Evolutionary conservation across 73 alveolate species (phyloP).

Genomic region (Paramecium pentaurelia): DNA sequence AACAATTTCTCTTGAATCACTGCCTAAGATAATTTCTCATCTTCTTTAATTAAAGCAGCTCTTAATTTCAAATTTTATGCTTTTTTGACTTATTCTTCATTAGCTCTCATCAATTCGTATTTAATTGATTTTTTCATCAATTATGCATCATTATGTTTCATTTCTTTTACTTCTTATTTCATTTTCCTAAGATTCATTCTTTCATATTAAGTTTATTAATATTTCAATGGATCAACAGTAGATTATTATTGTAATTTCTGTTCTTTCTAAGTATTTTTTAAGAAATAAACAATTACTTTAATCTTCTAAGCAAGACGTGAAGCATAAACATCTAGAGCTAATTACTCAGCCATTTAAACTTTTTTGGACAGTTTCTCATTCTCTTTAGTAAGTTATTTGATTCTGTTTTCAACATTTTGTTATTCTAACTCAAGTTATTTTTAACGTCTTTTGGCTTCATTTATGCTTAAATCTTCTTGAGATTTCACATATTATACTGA

Average conservation of each 20-base stretch:
- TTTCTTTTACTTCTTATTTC: slow-evolving; percentile 1
- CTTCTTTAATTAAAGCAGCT: background rate
- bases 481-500: background rate
- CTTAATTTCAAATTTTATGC: background rate
- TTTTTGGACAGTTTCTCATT: slow-evolving; percentile 28
- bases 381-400: background rate
- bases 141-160: slow-evolving; percentile 16
- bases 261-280: background rate
- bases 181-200: background rate
- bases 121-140: background rate
- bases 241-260: background rate
- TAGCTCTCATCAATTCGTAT: background rate
- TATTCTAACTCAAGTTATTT: background rate
- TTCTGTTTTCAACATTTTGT: background rate
- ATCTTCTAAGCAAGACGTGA: background rate
- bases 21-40: background rate
- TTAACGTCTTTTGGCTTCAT: slow-evolving; percentile 4
- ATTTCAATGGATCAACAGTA: background rate
- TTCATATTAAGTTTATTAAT: background rate
- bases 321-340: slow-evolving; percentile 47
- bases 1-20: background rate
- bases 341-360: background rate
- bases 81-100: background rate
- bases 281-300: background rate
- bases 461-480: background rate